phyloP scores from a whole-genome alignment of 192 early-diverging fungal genomes.

The Allomyces macrogynus region DNA sequence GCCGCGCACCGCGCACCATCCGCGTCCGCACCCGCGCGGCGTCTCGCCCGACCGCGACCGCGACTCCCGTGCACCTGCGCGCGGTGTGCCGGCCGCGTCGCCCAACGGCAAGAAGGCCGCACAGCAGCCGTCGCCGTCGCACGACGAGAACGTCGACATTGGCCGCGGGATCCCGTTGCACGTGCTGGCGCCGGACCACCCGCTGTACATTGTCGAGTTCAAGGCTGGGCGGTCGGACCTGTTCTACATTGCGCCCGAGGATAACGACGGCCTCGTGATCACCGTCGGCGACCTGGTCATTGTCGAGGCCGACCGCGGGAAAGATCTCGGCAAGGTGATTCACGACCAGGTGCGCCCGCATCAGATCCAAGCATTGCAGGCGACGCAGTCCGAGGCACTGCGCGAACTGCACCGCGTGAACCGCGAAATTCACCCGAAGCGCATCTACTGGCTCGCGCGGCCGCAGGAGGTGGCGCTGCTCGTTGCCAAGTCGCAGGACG shows the following conservation, averaged over 20 bases:
- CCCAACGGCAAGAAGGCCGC: no score
- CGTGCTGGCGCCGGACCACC: conserved; percentile 24
- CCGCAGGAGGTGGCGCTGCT: conserved; percentile 64
- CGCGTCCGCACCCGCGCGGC: no score
- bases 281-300: conserved; percentile 56
- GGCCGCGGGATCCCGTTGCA: conserved; percentile 23
- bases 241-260: conserved; percentile 42
- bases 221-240: conserved; percentile 69
- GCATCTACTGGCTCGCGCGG: conserved; percentile 68
- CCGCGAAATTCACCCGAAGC: conserved; percentile 75
- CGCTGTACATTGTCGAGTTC: conserved; percentile 70
- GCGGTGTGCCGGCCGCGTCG: no score
- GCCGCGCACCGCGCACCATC: not conserved
- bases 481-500: conserved; percentile 65
- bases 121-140: not conserved
- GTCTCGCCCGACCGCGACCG: no score
- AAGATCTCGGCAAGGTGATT: conserved; percentile 76
- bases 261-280: conserved; percentile 15
- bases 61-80: no score
- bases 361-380: conserved; percentile 21
- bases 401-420: conserved; percentile 8
- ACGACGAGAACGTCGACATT: conserved; percentile 7
- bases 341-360: conserved; percentile 35
- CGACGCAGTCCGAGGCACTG: conserved; percentile 15
- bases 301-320: conserved; percentile 76